Conservation (phyloP, 1,284 basidiomycete genomes). For the Thelephora terrestris region DNA sequence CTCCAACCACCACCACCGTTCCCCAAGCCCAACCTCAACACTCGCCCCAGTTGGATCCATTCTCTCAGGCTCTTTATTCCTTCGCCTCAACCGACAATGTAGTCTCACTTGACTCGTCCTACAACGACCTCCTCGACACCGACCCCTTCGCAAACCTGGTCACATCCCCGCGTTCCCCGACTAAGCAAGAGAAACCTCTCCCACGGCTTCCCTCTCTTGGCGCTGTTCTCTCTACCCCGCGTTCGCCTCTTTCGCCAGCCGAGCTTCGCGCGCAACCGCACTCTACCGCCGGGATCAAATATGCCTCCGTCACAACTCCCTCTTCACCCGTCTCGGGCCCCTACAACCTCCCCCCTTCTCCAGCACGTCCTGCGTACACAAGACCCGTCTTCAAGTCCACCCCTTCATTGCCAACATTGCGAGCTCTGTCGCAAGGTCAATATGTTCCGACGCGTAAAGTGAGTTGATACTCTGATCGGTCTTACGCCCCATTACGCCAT, state of each 20-base stretch:
- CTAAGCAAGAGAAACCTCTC: constrained; percentile 10
- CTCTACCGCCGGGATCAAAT: neutral
- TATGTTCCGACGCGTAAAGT: constrained; percentile 48
- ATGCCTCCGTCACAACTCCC: constrained; percentile 9
- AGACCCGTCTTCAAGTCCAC: constrained; percentile 47
- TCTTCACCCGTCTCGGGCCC: constrained; percentile 14
- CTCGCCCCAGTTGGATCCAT: neutral
- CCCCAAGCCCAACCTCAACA: no score
- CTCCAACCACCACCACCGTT: no score
- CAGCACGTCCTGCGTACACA: constrained; percentile 42
- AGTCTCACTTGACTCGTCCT: constrained; percentile 19
- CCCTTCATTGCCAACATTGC: constrained; percentile 58
- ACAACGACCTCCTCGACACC: constrained; percentile 46
- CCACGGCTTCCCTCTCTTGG: constrained; percentile 13
- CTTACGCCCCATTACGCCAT: constrained; percentile 5
- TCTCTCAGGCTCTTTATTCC: neutral
- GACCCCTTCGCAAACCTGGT: constrained; percentile 60
- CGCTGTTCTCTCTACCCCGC: constrained; percentile 7
- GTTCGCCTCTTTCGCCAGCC: constrained; percentile 19
- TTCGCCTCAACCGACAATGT: neutral
- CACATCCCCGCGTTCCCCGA: constrained; percentile 17
- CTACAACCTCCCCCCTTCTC: constrained; percentile 15
- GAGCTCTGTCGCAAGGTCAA: constrained; percentile 47
- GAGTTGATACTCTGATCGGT: constrained; percentile 11
- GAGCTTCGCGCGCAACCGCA: constrained; percentile 3